Conservation (phyloP, 306 rosid genomes). For the Vicia faba region DNA sequence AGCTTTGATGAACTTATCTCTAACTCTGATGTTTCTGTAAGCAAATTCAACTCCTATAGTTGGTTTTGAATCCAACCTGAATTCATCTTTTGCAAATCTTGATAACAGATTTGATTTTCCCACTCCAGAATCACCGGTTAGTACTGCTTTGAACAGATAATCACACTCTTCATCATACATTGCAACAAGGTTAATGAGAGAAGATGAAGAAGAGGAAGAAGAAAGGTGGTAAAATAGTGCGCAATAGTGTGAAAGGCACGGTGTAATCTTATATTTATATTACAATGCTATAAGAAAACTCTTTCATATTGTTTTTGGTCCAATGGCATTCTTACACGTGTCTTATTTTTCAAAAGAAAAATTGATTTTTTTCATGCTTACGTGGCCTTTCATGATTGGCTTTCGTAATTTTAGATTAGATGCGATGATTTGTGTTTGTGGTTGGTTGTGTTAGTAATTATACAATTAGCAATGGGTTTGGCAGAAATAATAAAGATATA, state of each 20-base stretch:
- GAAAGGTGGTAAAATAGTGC: neutral
- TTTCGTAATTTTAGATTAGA: neutral
- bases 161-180: conserved; percentile 82
- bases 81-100: conserved; percentile 78
- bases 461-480: conserved; percentile 19
- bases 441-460: conserved; percentile 36
- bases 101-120: conserved; percentile 95
- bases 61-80: conserved; percentile 83
- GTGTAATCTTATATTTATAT: conserved; percentile 37
- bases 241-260: conserved; percentile 32
- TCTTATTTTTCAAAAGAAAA: conserved; percentile 5
- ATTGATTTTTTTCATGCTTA: neutral
- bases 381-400: conserved; percentile 44
- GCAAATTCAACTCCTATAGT: conserved; percentile 97
- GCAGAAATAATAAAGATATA: conserved; percentile 1
- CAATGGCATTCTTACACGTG: conserved; percentile 39
- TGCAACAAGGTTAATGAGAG: neutral
- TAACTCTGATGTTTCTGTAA: conserved; percentile 72
- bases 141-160: conserved; percentile 80
- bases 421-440: conserved; percentile 35
- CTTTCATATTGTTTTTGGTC: conserved; percentile 36
- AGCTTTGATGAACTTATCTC: conserved; percentile 87
- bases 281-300: conserved; percentile 6
- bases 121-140: conserved; percentile 91
- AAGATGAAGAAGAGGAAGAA: neutral